Evolutionary conservation across 2,329 filamentous ascomycete genomes (phyloP), one percentile per base, ranked within the genome.

Genomic region (Aureobasidium sp.): DNA sequence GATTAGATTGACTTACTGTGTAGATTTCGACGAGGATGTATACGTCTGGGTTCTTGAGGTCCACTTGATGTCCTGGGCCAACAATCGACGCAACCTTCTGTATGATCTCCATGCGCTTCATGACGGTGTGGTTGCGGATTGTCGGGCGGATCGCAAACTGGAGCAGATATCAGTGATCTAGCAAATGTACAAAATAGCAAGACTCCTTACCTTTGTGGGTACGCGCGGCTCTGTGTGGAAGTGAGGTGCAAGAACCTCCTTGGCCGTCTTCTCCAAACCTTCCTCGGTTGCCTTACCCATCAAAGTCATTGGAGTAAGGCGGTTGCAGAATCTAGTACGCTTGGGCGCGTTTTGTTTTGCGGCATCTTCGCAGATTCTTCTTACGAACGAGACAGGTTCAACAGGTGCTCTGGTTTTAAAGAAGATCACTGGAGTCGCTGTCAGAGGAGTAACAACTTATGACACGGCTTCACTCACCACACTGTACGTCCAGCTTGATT

Each of bases 111-210:
- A 86, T 83, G 63, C 89, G 83, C 67, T 83, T 87, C 64, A 93
- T 79, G 3, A 80, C 79, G 66, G 79, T 86, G 74, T 92, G 86
- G 69, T 89, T 90, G 61, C 90, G 85, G 64, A 90, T 84, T 15
- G 84, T 88, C 16, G 87, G 84, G 47, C 90, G 85, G 67, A 95
- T 92, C 16, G 89, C 90, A 74, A 91, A 94, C 89, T 93, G 64
- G 32, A 44, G 1, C 8, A 29, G 15, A 21, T 21, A 13, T 54
- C 25, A 54, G 21, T 21, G 21, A 21, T 21, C 21, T 21, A 21
- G 21, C 21, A 21, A 21, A 21, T 21, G 21, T 21, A 21, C 21
- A 21, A 21, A 21, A 21, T 21, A 21, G 21, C 21, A 21, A 21
- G 21, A 21, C 21, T 21, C 21, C 21, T 69, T 67, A 83, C 83